Evolutionary conservation across 495 filamentous ascomycete genomes (phyloP).

Genomic region (Daldinia grandis): DNA sequence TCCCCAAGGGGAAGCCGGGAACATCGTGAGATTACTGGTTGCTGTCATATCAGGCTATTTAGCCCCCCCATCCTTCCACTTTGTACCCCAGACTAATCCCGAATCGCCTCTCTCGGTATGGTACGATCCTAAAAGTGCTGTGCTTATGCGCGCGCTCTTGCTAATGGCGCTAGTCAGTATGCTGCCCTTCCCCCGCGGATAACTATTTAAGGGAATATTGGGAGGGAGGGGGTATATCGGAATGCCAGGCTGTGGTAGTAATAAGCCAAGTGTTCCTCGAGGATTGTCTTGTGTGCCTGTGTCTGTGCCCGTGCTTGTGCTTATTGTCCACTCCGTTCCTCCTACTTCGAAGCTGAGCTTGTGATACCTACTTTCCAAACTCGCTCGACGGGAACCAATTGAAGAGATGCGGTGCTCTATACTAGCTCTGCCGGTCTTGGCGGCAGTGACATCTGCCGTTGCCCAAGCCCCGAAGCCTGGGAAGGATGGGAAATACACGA

Average conservation of each 20-base stretch:
- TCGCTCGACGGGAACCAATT: slow-evolving; percentile 26
- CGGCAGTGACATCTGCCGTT: slow-evolving; percentile 34
- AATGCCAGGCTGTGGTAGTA: slow-evolving; percentile 32
- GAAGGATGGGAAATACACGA: slow-evolving; percentile 53
- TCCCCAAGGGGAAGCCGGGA: slow-evolving; percentile 26
- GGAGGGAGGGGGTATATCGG: slow-evolving; percentile 19
- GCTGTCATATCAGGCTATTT: slow-evolving; percentile 42
- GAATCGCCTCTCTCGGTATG: slow-evolving; percentile 44
- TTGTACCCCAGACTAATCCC: slow-evolving; percentile 38
- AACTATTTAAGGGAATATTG: slow-evolving; percentile 27
- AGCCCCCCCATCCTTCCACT: slow-evolving; percentile 15
- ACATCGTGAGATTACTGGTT: slow-evolving; percentile 33
- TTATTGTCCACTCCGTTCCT: slow-evolving; percentile 5
- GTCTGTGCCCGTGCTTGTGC: slow-evolving; percentile 12
- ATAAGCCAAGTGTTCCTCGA: slow-evolving; percentile 39
- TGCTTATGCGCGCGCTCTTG: slow-evolving; percentile 21
- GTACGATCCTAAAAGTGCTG: slow-evolving; percentile 25
- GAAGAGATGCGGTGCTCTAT: slow-evolving; percentile 41
- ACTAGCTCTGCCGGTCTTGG: slow-evolving; percentile 35
- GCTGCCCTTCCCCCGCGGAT: slow-evolving; percentile 18
- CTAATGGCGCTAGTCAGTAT: slow-evolving; percentile 20
- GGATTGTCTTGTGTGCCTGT: slow-evolving; percentile 23
- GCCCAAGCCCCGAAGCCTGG: slow-evolving; percentile 38
- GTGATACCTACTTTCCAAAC: slow-evolving; percentile 27
- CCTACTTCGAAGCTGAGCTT: slow-evolving; percentile 12